Percentiles rank a stretch among this genome's conserved stretches.
Conservation (phyloP, 2,329 filamentous ascomycete genomes). For the Fusarium acutatum region DNA sequence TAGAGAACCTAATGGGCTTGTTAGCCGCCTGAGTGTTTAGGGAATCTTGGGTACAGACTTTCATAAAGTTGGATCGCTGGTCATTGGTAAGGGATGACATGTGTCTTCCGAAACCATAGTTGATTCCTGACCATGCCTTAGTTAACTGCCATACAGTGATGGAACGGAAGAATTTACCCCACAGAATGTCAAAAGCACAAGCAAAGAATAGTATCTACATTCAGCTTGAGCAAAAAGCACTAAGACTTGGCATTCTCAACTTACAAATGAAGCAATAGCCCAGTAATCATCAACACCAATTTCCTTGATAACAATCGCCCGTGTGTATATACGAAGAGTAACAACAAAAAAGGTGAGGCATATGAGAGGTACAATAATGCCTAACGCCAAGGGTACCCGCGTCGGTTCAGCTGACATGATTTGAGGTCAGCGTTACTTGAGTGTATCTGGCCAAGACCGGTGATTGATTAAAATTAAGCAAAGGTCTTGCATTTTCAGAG, state of each 20-base stretch:
- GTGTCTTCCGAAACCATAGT: neutral
- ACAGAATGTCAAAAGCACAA: neutral
- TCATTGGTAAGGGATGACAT: neutral
- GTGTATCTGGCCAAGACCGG: neutral
- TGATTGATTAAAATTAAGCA: neutral
- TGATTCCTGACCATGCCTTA: neutral
- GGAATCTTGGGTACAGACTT: neutral
- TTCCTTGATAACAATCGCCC: neutral
- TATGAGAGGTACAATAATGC: neutral
- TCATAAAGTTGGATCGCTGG: neutral
- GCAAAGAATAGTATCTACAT: neutral
- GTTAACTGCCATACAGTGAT: rapidly evolving
- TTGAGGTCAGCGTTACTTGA: neutral
- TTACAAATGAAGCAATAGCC: neutral
- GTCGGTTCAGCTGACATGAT: neutral
- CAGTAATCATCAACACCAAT: neutral
- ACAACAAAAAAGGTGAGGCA: neutral
- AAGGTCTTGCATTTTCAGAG: neutral
- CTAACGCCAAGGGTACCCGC: neutral
- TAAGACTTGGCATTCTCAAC: neutral
- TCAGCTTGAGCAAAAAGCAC: neutral
- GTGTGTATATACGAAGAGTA: neutral
- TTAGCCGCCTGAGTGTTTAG: neutral
- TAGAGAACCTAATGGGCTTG: neutral
- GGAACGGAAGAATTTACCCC: neutral